phyloP scores from a whole-genome alignment of 1,284 basidiomycete genomes.

The Rhodotorula sp. region DNA sequence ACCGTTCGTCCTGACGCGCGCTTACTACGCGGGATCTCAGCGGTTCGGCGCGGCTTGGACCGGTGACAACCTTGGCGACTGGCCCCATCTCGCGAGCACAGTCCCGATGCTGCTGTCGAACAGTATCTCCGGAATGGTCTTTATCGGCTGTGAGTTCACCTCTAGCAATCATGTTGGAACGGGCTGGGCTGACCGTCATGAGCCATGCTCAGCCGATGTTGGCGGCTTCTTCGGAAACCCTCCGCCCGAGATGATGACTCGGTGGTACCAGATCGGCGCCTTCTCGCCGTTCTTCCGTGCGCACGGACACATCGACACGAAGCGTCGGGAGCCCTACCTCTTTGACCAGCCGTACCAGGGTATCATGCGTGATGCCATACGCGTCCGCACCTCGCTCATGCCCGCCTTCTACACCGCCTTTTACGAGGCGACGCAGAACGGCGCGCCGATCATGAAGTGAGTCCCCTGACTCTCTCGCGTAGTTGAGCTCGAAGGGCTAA shows the following conservation, averaged over 20 bases:
- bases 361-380: constrained; percentile 74
- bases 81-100: constrained; percentile 94
- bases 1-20: constrained; percentile 91
- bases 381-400: constrained; percentile 81
- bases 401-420: constrained; percentile 98
- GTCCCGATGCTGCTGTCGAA: constrained; percentile 92
- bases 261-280: constrained; percentile 95
- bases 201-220: constrained; percentile 71
- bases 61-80: constrained; percentile 94
- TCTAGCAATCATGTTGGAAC: neutral
- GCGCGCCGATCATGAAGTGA: constrained; percentile 75
- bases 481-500: neutral
- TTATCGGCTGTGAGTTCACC: constrained; percentile 71
- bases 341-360: constrained; percentile 83
- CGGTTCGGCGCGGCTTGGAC: constrained; percentile 98
- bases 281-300: constrained; percentile 98
- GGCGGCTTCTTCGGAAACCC: constrained; percentile 99
- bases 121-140: constrained; percentile 89
- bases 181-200: neutral
- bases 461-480: constrained; percentile 28
- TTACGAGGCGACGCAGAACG: constrained; percentile 75
- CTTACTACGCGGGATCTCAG: constrained; percentile 94
- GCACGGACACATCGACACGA: constrained; percentile 97
- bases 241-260: constrained; percentile 84
- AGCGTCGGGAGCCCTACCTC: constrained; percentile 92